A percentile compares a stretch with the other conserved stretches of the same genome.
Conservation (phyloP, 495 filamentous ascomycete species). For the Saxophila tyrrhenica region DNA sequence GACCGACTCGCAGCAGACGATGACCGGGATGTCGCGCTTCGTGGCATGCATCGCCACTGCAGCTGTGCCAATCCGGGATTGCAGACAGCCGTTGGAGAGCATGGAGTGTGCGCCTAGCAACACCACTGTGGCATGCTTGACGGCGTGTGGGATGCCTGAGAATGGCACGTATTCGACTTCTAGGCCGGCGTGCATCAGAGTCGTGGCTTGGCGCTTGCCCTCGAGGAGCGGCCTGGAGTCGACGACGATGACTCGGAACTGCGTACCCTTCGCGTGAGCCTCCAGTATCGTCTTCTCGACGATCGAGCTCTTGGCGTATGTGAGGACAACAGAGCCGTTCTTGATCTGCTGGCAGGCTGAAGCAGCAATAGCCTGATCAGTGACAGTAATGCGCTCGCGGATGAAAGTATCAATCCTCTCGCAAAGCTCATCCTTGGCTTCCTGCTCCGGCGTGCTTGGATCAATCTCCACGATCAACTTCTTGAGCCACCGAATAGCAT, state of each 20-base stretch:
- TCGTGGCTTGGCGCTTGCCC: slow-evolving; percentile 62
- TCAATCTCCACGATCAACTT: slow-evolving; percentile 76
- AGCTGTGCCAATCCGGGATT: slow-evolving; percentile 77
- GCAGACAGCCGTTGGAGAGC: slow-evolving; percentile 80
- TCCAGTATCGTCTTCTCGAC: slow-evolving; percentile 67
- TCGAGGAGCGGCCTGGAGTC: slow-evolving; percentile 73
- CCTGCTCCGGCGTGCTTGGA: slow-evolving; percentile 62
- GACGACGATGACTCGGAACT: slow-evolving; percentile 73
- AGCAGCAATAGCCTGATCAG: slow-evolving; percentile 70
- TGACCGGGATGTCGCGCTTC: slow-evolving; percentile 62
- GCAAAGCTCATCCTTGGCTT: slow-evolving; percentile 65
- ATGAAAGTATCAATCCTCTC: slow-evolving; percentile 83
- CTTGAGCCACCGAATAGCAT: slow-evolving; percentile 90
- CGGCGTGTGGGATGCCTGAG: slow-evolving; percentile 58
- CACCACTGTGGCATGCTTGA: slow-evolving; percentile 65
- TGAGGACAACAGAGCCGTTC: slow-evolving; percentile 72
- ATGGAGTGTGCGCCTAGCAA: slow-evolving; percentile 83
- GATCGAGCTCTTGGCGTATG: slow-evolving; percentile 78
- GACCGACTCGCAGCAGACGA: slow-evolving; percentile 86
- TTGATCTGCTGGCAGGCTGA: slow-evolving; percentile 64
- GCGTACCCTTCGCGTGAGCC: slow-evolving; percentile 56
- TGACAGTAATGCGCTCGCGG: slow-evolving; percentile 74
- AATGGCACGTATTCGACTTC: slow-evolving; percentile 70
- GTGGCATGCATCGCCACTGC: slow-evolving; percentile 80
- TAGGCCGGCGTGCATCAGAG: slow-evolving; percentile 55